These are phyloP conservation scores for Diophrys appendiculata DNA, from an alignment of 73 alveolate species.

Conservation along the genomic window DNA sequence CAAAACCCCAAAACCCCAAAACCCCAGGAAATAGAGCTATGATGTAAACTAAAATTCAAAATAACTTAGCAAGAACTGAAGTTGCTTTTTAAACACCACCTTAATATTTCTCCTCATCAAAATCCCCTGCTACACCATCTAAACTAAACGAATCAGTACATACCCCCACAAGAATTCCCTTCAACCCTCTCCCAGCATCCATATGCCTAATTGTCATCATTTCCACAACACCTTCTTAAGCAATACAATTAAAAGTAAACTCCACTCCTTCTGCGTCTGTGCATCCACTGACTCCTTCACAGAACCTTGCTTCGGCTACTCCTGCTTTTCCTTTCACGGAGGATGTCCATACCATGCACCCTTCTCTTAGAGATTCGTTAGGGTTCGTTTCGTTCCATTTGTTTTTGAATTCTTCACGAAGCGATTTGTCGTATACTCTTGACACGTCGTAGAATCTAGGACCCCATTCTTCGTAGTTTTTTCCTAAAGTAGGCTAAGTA, in stretches of 20 bases:
- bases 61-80: no score
- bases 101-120: no score
- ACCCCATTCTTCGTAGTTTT: slow-evolving; percentile 18
- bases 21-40: no score
- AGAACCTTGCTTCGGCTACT: background rate
- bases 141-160: no score
- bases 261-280: background rate
- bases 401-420: background rate
- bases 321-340: background rate
- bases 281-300: background rate
- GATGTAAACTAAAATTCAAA: no score
- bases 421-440: background rate
- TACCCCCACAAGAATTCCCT: background rate
- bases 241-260: no score
- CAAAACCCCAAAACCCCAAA: no score
- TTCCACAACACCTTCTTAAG: slow-evolving; percentile 19
- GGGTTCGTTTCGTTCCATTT: no score
- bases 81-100: no score
- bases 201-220: slow-evolving; percentile 11
- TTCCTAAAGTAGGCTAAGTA: slow-evolving; percentile 3
- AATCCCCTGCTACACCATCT: no score
- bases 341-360: background rate
- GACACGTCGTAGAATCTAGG: slow-evolving; percentile 5
- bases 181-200: background rate
- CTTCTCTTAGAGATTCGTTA: no score